Evolutionary conservation across 2,329 filamentous ascomycete species (phyloP), one percentile per base, ranked within the genome.

Genomic region (Aureobasidium sp.): DNA sequence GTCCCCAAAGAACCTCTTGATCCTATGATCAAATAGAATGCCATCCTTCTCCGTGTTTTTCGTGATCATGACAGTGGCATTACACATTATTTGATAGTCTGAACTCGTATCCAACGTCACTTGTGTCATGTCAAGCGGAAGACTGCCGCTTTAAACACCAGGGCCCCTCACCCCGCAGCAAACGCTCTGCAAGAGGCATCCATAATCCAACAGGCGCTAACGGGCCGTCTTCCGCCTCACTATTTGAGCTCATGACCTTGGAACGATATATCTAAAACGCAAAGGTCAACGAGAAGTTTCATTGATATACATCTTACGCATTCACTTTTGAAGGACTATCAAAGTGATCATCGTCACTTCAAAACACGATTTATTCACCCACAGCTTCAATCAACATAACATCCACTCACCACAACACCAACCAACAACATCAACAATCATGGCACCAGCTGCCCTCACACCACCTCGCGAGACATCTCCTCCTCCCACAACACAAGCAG

Each of bases 361-460:
- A 37, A 26, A 34, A 20, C 32, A 27, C 51, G 7, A 17, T 34
- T 48, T 34, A n/a, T 48, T 27, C 10, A 20, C 34, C 29, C 15
- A 29, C 27, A 32, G 10, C 37, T 41, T 43, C 8, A 8, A 44
- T 32, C 51, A 48, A 48, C 51, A 48, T 51, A 65, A 59, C 39
- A 55, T 50, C n/a, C 27, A 36, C 65, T 65, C 24, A 72, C 72
- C 26, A 53, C 75, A 77, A 67, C 70, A 76, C 43, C 37, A 56
- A 20, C 27, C 26, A 32, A 51, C 34, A 27, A 53, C 17, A 56
- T 27, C 44, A 44, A 27, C 36, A 50, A 64, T 27, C 36, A 67
- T 74, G 44, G 73, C 74, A 50, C 78, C 79, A 63, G 72, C 77
- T 67, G 74, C 73, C n/a, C 71, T 73, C 13, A 65, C 60, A 36